A percentile compares a stretch with the other conserved stretches of the same genome.
Conservation (phyloP, 345 rosid genomes). For the Camelina sativa region DNA sequence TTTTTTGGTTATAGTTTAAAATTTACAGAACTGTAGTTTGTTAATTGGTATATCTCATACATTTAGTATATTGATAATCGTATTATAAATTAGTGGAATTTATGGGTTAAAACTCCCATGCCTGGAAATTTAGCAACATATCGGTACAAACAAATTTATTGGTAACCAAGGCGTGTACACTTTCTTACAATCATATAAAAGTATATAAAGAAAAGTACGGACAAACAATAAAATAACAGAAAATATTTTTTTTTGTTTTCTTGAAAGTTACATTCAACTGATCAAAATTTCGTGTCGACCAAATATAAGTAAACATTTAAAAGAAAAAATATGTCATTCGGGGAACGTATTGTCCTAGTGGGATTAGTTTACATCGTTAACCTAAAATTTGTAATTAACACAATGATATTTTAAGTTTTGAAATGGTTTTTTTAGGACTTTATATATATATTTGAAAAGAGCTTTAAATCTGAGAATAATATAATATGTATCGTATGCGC, state of each 20-base stretch:
- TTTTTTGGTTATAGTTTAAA: too few relatives aligned
- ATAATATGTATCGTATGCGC: constrained; percentile 16
- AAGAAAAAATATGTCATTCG: not conserved
- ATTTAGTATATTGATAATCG: not conserved
- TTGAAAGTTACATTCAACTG: constrained; percentile 28
- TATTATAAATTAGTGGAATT: not conserved
- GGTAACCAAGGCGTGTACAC: constrained; percentile 15
- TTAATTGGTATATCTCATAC: constrained; percentile 2
- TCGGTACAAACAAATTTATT: not conserved
- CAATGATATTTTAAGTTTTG: constrained; percentile 14
- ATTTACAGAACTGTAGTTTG: not conserved
- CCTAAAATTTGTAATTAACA: not conserved
- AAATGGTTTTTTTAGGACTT: not conserved
- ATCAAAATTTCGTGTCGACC: constrained; percentile 22
- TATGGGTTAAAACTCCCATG: not conserved
- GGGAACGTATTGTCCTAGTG: not conserved
- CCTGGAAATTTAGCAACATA: not conserved
- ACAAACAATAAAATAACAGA: not conserved
- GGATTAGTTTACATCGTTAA: constrained; percentile 2
- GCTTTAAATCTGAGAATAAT: constrained; percentile 14
- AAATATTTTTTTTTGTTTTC: constrained; percentile 8
- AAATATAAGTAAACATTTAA: not conserved
- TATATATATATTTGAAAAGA: not conserved
- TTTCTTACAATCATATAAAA: constrained; percentile 5
- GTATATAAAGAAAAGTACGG: constrained; percentile 4